Evolutionary conservation across 805 yeast genomes (phyloP).

Genomic region (Barnettozyma sp.): DNA sequence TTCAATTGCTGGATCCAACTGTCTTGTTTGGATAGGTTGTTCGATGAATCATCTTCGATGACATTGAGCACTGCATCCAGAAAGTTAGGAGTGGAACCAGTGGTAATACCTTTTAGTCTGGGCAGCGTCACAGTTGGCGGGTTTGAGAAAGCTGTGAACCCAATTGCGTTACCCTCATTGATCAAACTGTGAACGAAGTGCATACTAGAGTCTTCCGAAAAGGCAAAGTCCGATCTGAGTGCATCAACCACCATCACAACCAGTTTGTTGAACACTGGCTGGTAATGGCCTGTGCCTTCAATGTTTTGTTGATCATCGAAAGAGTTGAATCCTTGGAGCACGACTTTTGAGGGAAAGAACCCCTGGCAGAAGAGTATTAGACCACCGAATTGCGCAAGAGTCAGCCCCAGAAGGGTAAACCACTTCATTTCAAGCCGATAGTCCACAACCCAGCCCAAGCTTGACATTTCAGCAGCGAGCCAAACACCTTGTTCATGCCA

Average conservation of each 20-base stretch:
- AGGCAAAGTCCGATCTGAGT: constrained; percentile 81
- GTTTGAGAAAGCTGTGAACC: constrained; percentile 84
- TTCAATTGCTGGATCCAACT: constrained; percentile 77
- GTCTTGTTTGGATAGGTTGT: constrained; percentile 64
- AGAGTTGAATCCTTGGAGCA: constrained; percentile 53
- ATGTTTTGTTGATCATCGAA: constrained; percentile 15
- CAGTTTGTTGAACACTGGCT: constrained; percentile 54
- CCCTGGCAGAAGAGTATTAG: constrained; percentile 66
- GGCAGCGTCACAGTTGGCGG: constrained; percentile 98
- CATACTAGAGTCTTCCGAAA: constrained; percentile 60
- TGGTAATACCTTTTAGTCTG: constrained; percentile 83
- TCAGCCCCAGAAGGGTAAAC: constrained; percentile 3
- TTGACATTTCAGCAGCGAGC: too few relatives aligned
- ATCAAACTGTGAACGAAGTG: constrained; percentile 56
- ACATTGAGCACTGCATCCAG: constrained; percentile 90
- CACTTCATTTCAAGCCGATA: constrained; percentile 10
- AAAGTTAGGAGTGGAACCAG: constrained; percentile 92
- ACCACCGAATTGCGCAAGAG: constrained; percentile 41
- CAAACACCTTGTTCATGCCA: too few relatives aligned
- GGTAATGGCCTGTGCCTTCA: constrained; percentile 22
- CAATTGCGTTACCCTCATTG: constrained; percentile 63
- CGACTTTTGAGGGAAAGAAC: constrained; percentile 85
- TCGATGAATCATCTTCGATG: constrained; percentile 80
- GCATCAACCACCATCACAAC: constrained; percentile 91
- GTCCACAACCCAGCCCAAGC: too few relatives aligned